Percentiles rank a stretch among this genome's conserved stretches.
Evolutionary conservation across 441 rosid species (phyloP).

Genomic region (Aquilaria agallochum): DNA sequence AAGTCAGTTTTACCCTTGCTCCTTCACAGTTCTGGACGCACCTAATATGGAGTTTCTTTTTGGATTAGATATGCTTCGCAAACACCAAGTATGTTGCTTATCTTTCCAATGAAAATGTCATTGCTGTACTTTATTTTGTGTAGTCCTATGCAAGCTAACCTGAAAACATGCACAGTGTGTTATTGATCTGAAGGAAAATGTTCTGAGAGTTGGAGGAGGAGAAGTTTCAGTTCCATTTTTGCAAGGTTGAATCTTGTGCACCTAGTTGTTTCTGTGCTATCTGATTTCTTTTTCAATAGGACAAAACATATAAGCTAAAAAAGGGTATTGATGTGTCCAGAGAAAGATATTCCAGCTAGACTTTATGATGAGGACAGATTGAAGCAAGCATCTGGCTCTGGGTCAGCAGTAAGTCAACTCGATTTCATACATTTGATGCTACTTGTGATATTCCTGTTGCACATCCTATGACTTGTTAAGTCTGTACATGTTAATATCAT

Average conservation of each 20-base stretch:
- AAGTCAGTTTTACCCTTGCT: conserved; percentile 82
- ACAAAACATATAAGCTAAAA: conserved; percentile 6
- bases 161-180: conserved; percentile 51
- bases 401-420: conserved; percentile 47
- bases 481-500: too few species aligned
- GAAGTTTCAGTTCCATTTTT: conserved; percentile 96
- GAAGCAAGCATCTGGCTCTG: conserved; percentile 84
- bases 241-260: conserved; percentile 49
- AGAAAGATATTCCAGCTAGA: conserved; percentile 82
- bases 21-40: conserved; percentile 89
- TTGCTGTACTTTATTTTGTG: conserved; percentile 6
- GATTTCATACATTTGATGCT: neutral
- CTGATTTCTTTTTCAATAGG: conserved; percentile 1
- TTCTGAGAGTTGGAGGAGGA: conserved; percentile 91
- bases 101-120: conserved; percentile 1
- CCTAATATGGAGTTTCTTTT: conserved; percentile 97
- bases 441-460: too few species aligned
- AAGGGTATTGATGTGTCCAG: conserved; percentile 33
- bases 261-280: neutral
- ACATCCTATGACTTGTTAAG: too few species aligned
- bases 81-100: conserved; percentile 79
- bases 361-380: conserved; percentile 73
- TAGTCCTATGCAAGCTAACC: conserved; percentile 12
- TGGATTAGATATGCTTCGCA: conserved; percentile 98
- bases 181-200: conserved; percentile 88